phyloP scores from a whole-genome alignment of 169 alveolate genomes.

The Cryptosporidium parvum region DNA sequence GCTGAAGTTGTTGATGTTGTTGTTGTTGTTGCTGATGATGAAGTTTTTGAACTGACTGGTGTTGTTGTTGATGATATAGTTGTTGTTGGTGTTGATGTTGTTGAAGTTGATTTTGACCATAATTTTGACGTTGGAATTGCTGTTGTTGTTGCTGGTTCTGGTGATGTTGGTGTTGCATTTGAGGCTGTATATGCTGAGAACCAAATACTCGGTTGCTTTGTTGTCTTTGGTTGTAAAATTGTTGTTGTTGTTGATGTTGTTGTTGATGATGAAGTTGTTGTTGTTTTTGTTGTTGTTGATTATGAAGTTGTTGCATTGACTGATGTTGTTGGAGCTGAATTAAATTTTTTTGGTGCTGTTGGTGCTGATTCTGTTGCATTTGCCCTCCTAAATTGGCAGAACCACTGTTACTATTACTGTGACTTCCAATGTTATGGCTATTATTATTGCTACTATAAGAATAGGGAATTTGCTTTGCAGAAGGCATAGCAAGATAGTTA shows the following conservation, averaged over 20 bases:
- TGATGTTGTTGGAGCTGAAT: constrained; percentile 73
- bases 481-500: not conserved
- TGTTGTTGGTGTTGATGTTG: constrained; percentile 45
- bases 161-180: not conserved
- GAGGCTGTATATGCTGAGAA: constrained; percentile 4
- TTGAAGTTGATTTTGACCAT: constrained; percentile 56
- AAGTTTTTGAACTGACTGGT: not conserved
- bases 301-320: constrained; percentile 64
- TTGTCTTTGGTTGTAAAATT: not conserved
- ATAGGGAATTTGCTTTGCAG: constrained; percentile 13
- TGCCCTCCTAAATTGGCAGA: not conserved
- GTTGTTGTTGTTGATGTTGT: constrained; percentile 22
- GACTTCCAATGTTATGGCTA: constrained; percentile 38
- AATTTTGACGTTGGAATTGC: constrained; percentile 40
- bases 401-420: constrained; percentile 13
- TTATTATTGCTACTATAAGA: constrained; percentile 43
- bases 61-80: constrained; percentile 18
- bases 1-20: constrained; percentile 32
- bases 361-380: not conserved
- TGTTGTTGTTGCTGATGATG: constrained; percentile 46
- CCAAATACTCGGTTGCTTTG: not conserved
- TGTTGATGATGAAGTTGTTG: constrained; percentile 70
- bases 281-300: not conserved
- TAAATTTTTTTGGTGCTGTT: constrained; percentile 25
- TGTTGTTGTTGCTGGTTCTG: constrained; percentile 47